Evolutionary conservation across 208 protist genomes (phyloP), one percentile per base, ranked within the genome.

Genomic region (Porcisia hertigi): DNA sequence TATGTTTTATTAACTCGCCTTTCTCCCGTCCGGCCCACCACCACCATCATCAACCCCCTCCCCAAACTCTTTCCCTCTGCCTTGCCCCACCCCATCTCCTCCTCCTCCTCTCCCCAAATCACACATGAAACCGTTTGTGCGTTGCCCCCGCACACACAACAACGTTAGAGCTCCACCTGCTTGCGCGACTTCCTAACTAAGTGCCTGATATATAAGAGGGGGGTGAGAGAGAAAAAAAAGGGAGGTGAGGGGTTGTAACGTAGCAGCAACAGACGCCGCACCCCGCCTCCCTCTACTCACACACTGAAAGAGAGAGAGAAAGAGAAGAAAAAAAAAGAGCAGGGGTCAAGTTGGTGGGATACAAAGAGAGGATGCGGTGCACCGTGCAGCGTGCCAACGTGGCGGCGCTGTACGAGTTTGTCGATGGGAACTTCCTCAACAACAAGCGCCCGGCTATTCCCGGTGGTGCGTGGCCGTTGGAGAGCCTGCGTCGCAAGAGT

Each of bases 381-480:
- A 83, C 71, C 52, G 36, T 63, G 54, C 70, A 70, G 14, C 52
- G 80, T 25, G 82, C 78, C 71, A 94, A 89, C 64, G 79, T 77
- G 23, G 87, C 87, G 62, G 88, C 89, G 43, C 87, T 97, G n/a
- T 97, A 97, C 74, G 92, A 96, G 65, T 96, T 97, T 77, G 92
- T 97, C 5, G 94, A 97, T 72, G 86, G 74, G 54, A 95, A 91
- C 82, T 96, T 96, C 60, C 86, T 97, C 1, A 89, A 96, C 76
- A 97, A 96, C 75, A 96, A 96, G 72, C 85, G 94, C 1, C 94
- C 94, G 0, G 62, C 89, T 47, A 79, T 97, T 47, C 93, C 94
- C 12, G 96, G 96, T 63, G 93, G 95, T 12, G 79, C 93, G 49
- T 98, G 96, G 95, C 85, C 88, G 20, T 59, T 94, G 66, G 87